Evolutionary conservation across 495 filamentous ascomycete genomes (phyloP).

Genomic region (Copromyces sp.): DNA sequence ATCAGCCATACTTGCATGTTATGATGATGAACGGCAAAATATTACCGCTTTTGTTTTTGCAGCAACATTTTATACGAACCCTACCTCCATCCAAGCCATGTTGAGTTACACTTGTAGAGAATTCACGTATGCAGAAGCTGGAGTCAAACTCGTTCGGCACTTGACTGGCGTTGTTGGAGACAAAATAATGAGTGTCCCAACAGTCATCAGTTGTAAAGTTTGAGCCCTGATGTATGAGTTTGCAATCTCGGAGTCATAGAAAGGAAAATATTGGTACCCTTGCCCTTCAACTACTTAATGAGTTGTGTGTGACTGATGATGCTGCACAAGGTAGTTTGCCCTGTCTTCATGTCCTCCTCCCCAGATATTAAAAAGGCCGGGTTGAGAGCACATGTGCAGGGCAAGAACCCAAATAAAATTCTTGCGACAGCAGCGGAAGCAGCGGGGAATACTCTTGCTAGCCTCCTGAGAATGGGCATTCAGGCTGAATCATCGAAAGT

Average conservation of each 20-base stretch:
- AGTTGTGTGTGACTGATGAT: too few relatives aligned
- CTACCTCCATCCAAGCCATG: neutral
- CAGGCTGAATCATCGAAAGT: neutral
- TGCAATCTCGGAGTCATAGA: neutral
- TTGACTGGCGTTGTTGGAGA: neutral
- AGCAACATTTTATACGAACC: neutral
- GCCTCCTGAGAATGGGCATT: neutral
- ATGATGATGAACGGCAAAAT: neutral
- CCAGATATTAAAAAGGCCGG: neutral
- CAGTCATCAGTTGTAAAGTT: neutral
- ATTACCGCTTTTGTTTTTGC: neutral
- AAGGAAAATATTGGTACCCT: neutral
- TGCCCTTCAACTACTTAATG: too few relatives aligned
- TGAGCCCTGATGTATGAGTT: neutral
- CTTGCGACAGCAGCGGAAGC: neutral
- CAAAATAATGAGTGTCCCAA: neutral
- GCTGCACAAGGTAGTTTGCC: too few relatives aligned
- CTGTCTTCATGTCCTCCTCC: neutral
- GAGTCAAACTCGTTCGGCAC: too few relatives aligned
- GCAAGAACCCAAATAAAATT: neutral
- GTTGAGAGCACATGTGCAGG: neutral
- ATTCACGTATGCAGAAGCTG: too few relatives aligned
- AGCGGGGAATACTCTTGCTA: neutral
- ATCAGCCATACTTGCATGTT: neutral
- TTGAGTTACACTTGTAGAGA: neutral